Evolutionary conservation across 345 rosid genomes (phyloP), one percentile per base, ranked within the genome.

Genomic region (Excoecaria cochinchinensis): DNA sequence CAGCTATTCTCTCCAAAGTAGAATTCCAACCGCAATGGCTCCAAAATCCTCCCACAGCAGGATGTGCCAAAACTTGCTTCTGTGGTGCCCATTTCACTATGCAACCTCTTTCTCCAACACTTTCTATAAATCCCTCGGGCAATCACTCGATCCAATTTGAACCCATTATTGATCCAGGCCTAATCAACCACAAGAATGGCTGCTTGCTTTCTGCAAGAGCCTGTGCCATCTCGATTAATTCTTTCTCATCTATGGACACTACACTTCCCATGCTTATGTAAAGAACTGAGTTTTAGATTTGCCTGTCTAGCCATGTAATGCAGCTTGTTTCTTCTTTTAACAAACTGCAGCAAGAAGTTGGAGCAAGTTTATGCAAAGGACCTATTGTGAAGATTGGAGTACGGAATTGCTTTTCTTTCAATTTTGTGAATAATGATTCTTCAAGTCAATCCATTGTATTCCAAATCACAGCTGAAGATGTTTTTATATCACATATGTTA

Each of bases 61-160:
- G 65, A 31, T 81, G 83, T 19, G 66, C 79, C 52, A 84, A 25
- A 51, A 79, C 81, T 57, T 78, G 71, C 71, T 39, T 74, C 46
- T 81, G 85, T 2, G 83, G 80, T 39, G 80, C 83, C 83, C 83
- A 84, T 71, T 84, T 74, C 53, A 79, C 75, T 36, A 84, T 72
- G 70, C 71, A 68, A 46, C 78, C 81, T 67, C 73, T 74, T 53
- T 79, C 76, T n/a, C 51, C 74, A 4, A 79, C 24, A 2, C 13
- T 55, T 19, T 76, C 74, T n/a, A 15, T 22, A 17, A 84, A 74
- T 51, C 59, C 78, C 13, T 44, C 6, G 5, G 76, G 72, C 53
- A 81, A 63, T 31, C 40, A 69, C 16, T 76, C 74, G 3, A 17
- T 25, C 75, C 69, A 15, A 21, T 14, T 3, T 42, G 46, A 42